Base-by-base conservation (phyloP, 306 rosid species). In the Cicer bijugum region DNA sequence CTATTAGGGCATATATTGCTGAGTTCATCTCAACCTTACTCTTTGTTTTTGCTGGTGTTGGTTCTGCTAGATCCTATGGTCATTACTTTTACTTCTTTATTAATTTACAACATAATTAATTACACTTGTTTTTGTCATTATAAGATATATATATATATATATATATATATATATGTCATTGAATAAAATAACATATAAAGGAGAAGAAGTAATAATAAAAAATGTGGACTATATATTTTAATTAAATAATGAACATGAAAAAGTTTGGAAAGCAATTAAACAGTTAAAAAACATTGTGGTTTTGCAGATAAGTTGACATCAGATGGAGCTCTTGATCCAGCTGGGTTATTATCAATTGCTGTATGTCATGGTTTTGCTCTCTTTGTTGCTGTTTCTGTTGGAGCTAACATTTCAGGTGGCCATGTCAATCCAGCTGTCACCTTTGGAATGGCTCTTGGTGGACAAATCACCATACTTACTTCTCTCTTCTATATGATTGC, bases 351-450 rank as follows among this genome's bases (percentile, higher is more conserved):
- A 7, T 95, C 86, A 38, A 81, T 92, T 63, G 98, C 98, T 1
- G 37, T 90, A 20, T 84, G 87, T 79, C 98, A 92, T 75, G 95
- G 89, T 12, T 88, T 92, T 80, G 98, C 98, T 85, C 85, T 92
- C 12, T 92, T 92, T 38, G 96, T 92, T 33, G 98, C 98, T 6
- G 96, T 92, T 55, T 53, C 98, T 0, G 73, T 90, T 46, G 87
- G 90, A 10, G 96, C 96, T 69, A 92, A 90, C 86, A 90, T 92
- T 72, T 92, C 98, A 16, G 95, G 96, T 40, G 98, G 98, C 2
- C 98, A 92, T 76, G 96, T 92, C 5, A 92, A 92, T 88, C 98
- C 98, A 8, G 96, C 98, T 1, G 98, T 92, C 70, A 92, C 98
- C 53, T 87, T 92, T 67, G 98, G 98, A 0, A 76, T 92, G 84